Conservation (phyloP, 495 filamentous ascomycete species). For the Margaritispora aquatica region DNA sequence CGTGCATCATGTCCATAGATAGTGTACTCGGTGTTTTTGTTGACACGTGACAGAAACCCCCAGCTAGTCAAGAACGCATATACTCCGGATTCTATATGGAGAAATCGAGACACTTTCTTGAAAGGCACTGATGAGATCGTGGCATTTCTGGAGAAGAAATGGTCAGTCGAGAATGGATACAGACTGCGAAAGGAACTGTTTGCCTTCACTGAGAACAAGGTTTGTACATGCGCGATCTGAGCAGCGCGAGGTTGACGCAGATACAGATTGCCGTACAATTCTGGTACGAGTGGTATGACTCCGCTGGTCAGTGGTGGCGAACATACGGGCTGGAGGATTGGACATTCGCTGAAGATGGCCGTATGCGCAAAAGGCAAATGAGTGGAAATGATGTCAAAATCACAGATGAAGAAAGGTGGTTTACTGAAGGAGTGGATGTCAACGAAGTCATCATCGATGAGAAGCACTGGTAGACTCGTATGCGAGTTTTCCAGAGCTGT, state of each 20-base stretch:
- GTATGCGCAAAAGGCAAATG: slow-evolving; percentile 88
- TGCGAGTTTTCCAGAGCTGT: too few species aligned
- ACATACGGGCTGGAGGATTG: slow-evolving; percentile 90
- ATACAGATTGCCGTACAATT: slow-evolving; percentile 76
- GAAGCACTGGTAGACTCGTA: slow-evolving; percentile 83
- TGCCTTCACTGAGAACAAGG: slow-evolving; percentile 58
- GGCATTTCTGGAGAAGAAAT: slow-evolving; percentile 71
- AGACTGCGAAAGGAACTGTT: slow-evolving; percentile 84
- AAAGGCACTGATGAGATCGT: slow-evolving; percentile 61
- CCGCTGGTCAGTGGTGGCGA: slow-evolving; percentile 74
- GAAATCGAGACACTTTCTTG: slow-evolving; percentile 70
- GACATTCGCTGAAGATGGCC: slow-evolving; percentile 76
- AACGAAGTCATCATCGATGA: slow-evolving; percentile 64
- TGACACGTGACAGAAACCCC: slow-evolving; percentile 49
- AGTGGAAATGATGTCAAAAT: slow-evolving; percentile 83
- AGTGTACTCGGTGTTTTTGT: neutral
- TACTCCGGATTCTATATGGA: slow-evolving; percentile 74
- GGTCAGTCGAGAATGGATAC: slow-evolving; percentile 68
- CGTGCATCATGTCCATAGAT: neutral
- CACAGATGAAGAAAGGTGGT: slow-evolving; percentile 56
- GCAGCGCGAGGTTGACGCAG: neutral
- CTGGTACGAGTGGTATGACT: slow-evolving; percentile 85
- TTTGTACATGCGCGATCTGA: slow-evolving; percentile 16
- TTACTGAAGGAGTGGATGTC: slow-evolving; percentile 66
- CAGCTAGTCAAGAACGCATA: slow-evolving; percentile 62